Evolutionary conservation across 2,329 filamentous ascomycete species (phyloP), one percentile per base, ranked within the genome.

Genomic region (Alternaria triticimaculans): DNA sequence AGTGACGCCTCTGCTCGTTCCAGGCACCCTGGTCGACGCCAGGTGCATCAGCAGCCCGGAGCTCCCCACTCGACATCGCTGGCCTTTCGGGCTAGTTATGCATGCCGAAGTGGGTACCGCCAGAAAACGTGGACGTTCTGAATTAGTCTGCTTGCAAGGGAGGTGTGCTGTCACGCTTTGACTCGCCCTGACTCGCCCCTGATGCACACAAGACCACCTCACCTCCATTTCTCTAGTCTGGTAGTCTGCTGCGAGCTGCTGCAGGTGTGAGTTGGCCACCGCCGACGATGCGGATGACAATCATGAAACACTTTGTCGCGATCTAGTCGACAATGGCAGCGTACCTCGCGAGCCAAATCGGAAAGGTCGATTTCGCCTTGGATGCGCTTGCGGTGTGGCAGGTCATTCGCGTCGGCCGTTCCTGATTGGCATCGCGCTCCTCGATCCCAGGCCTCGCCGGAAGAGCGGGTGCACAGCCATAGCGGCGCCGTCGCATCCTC

Each of bases 101-200:
- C 72, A 75, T 75, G 68, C 58, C 67, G 67, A 72, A 68, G 72
- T 74, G 75, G 73, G 71, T 70, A 75, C 72, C 70, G 71, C 72
- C 71, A 75, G 70, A 77, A 75, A 78, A 77, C 76, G 75, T 78
- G 77, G 76, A 74, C 75, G 70, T 78, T 76, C 71, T 68, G 69
- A 75, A 74, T 73, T 68, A 71, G 65, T 63, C 60, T 58, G 62
- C 64, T 63, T 68, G 49, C 75, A 74, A 73, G 72, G 72, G 64
- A 70, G 75, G 72, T 80, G 75, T 73, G 78, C 75, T 80, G 78
- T 80, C 78, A 76, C 74, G 69, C 72, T 67, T 72, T 76, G 67
- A 78, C 77, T 76, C 76, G 77, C 71, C 70, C 69, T 74, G 73
- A 76, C 70, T 75, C 74, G 74, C 45, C 65, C 65, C 56, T 64